Evolutionary conservation across 768 basidiomycete species (phyloP).

Genomic region (Serendipita indica): DNA sequence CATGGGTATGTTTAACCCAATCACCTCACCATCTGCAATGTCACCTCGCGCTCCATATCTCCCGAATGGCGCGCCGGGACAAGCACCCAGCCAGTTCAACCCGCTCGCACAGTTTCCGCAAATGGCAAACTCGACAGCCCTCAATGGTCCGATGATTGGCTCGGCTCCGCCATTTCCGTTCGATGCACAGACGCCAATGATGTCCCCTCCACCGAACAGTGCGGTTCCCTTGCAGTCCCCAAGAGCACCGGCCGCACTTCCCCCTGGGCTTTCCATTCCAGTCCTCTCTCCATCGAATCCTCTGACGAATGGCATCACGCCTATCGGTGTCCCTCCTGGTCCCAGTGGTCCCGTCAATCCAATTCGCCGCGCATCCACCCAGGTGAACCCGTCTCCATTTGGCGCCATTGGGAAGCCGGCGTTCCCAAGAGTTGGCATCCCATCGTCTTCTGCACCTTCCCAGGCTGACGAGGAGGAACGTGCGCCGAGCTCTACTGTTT

Average conservation of each 20-base stretch:
- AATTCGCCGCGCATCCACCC: conserved; percentile 19
- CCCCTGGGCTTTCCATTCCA: not conserved
- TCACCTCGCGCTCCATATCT: conserved; percentile 43
- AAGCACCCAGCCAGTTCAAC: conserved; percentile 38
- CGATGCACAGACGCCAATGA: conserved; percentile 9
- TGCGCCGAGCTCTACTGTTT: conserved; percentile 35
- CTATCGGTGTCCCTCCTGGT: not conserved
- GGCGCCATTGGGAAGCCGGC: conserved; percentile 27
- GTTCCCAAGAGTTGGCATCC: conserved; percentile 22
- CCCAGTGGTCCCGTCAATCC: not conserved
- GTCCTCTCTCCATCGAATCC: not conserved
- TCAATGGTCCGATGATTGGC: conserved; percentile 40
- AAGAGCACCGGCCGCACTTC: not conserved
- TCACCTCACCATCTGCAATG: conserved; percentile 31
- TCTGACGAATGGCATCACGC: not conserved
- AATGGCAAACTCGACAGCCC: conserved; percentile 24
- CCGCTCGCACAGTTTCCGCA: conserved; percentile 28
- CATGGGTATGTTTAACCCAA: conserved; percentile 22
- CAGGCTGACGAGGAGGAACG: conserved; percentile 24
- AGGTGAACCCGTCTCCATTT: conserved; percentile 48
- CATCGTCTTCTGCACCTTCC: conserved; percentile 6
- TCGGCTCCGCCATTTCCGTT: not conserved
- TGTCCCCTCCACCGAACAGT: not conserved
- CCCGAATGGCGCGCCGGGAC: conserved; percentile 33
- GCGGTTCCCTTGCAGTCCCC: no score